A percentile compares a stretch with the other conserved stretches of the same genome.
phyloP scores from a whole-genome alignment of 2,329 filamentous ascomycete species.

The Nannizzia gypsea region DNA sequence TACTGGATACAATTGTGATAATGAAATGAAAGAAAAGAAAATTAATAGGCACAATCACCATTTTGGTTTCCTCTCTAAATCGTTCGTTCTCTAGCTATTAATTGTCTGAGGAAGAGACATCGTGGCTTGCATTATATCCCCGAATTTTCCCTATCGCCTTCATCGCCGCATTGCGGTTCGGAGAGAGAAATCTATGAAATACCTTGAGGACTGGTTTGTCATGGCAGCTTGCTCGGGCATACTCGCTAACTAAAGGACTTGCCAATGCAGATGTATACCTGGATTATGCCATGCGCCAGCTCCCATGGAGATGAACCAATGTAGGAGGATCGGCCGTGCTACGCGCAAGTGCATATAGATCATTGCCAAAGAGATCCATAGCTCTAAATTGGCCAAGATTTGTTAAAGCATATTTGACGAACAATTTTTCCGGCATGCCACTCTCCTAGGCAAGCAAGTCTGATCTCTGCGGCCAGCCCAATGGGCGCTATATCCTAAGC shows the following conservation, averaged over 20 bases:
- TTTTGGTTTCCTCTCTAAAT: neutral
- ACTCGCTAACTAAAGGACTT: neutral
- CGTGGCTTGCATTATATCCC: neutral
- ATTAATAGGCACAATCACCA: neutral
- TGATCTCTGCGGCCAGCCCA: slow-evolving; percentile 36
- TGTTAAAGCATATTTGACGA: slow-evolving; percentile 14
- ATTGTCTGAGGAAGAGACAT: neutral
- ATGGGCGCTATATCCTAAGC: slow-evolving; percentile 37
- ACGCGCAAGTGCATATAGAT: slow-evolving; percentile 21
- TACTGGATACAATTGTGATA: neutral
- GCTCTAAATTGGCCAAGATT: slow-evolving; percentile 19
- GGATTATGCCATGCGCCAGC: slow-evolving; percentile 20
- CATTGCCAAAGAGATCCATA: slow-evolving; percentile 22
- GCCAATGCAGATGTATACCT: slow-evolving; percentile 14
- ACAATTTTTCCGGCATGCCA: slow-evolving; percentile 16
- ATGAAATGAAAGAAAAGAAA: neutral
- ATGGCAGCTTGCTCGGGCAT: neutral
- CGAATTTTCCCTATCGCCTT: neutral
- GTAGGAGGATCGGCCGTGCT: slow-evolving; percentile 15
- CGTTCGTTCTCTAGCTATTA: neutral
- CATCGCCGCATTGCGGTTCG: neutral
- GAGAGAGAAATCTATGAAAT: neutral
- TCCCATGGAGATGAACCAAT: slow-evolving; percentile 22
- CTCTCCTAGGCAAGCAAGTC: slow-evolving; percentile 26
- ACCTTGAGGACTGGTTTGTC: neutral